Conservation (phyloP, 2,329 filamentous ascomycete species). For the Pleoardoris graminearum region DNA sequence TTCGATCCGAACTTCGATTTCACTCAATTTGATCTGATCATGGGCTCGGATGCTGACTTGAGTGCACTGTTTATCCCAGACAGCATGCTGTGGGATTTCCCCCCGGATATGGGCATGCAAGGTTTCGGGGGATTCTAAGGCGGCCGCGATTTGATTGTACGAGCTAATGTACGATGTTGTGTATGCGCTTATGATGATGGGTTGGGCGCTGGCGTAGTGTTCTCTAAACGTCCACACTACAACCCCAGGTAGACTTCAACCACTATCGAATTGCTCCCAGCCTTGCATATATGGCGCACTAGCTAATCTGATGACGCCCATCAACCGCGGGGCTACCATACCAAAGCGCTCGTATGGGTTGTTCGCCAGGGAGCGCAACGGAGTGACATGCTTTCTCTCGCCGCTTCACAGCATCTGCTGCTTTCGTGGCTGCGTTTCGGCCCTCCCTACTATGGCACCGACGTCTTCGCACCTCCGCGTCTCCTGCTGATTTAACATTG, state of each 20-base stretch:
- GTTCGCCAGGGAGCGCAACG: too few relatives aligned
- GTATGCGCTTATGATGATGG: background rate
- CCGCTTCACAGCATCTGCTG: too few relatives aligned
- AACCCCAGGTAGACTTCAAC: background rate
- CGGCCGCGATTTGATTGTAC: background rate
- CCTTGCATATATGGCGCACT: too few relatives aligned
- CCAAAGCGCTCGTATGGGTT: too few relatives aligned
- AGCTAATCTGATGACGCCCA: too few relatives aligned
- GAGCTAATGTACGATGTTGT: background rate
- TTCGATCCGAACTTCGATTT: constrained; percentile 45
- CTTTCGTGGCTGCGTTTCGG: too few relatives aligned
- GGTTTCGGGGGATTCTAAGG: background rate
- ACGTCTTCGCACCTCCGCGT: too few relatives aligned
- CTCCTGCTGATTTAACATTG: too few relatives aligned
- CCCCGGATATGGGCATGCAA: constrained; percentile 9
- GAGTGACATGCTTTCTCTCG: too few relatives aligned
- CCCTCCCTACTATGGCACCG: too few relatives aligned
- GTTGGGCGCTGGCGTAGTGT: background rate
- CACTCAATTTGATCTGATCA: constrained; percentile 42
- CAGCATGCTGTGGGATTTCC: constrained; percentile 38
- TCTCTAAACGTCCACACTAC: background rate
- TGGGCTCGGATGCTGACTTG: constrained; percentile 42
- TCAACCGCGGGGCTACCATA: too few relatives aligned
- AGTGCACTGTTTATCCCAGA: constrained; percentile 44
- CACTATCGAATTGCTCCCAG: too few relatives aligned